A percentile compares a stretch with the other conserved stretches of the same genome.
Evolutionary conservation across 2,329 filamentous ascomycete species (phyloP).

Genomic region (Aspergillus quadricinctus): DNA sequence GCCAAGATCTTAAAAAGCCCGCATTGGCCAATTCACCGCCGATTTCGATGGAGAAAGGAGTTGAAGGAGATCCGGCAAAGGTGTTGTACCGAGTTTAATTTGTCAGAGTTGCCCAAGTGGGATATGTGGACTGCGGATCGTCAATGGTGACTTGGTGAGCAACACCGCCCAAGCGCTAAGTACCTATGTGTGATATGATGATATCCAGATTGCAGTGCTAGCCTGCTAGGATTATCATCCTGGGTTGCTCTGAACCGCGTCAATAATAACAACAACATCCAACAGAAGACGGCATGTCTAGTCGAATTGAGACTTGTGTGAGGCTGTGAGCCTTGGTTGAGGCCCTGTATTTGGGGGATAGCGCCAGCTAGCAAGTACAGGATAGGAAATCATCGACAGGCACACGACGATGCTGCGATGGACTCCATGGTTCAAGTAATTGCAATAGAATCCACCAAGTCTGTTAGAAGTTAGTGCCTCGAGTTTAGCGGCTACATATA

Average conservation of each 20-base stretch:
- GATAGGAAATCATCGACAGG: not conserved
- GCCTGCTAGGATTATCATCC: not conserved
- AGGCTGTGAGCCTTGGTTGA: not conserved
- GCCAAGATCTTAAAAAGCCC: not conserved
- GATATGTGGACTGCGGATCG: not conserved
- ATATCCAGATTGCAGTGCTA: not conserved
- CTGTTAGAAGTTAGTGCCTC: not conserved
- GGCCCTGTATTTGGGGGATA: not conserved
- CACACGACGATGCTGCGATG: not conserved
- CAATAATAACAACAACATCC: not conserved
- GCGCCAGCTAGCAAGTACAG: not conserved
- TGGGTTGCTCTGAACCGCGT: not conserved
- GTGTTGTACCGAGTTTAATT: not conserved
- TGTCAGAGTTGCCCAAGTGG: not conserved
- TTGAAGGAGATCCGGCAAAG: not conserved
- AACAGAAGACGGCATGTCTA: not conserved
- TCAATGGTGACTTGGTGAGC: not conserved
- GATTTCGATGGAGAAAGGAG: not conserved
- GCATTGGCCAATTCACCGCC: not conserved
- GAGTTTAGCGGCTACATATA: not conserved
- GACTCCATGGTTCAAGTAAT: not conserved
- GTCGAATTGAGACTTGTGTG: too few species aligned
- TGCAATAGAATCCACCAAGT: not conserved
- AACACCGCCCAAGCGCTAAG: not conserved
- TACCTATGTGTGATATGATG: not conserved